phyloP scores from a whole-genome alignment of 1,139 yeast genomes.

The Petasospora fabianii region DNA sequence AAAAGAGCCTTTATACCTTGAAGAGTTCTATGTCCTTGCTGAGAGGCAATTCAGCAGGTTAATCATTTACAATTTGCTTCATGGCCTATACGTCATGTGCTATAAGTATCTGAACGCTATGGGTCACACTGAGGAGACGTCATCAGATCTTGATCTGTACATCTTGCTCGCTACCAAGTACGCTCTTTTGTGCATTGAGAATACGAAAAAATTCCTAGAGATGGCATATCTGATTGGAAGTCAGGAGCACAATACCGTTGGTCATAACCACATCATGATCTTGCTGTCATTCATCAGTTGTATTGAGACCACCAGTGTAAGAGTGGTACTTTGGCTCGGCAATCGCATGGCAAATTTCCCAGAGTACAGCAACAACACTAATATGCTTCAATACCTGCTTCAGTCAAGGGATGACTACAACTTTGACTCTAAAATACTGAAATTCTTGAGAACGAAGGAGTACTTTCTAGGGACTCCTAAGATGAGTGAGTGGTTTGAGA shows the following conservation, averaged over 20 bases:
- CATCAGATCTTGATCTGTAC: background rate
- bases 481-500: background rate
- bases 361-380: background rate
- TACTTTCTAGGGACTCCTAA: background rate
- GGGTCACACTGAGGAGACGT: slow-evolving; percentile 4
- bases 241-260: background rate
- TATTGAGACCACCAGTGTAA: background rate
- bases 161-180: slow-evolving; percentile 4
- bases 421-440: background rate
- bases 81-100: slow-evolving; percentile 2
- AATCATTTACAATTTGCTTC: slow-evolving; percentile 1
- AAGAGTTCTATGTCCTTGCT: background rate
- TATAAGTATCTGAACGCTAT: background rate
- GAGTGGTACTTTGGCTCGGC: background rate
- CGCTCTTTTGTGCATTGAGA: background rate
- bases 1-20: background rate
- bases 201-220: background rate
- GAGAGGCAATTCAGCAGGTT: slow-evolving; percentile 2
- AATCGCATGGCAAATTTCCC: background rate
- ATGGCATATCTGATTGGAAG: background rate
- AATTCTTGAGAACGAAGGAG: background rate
- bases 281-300: background rate
- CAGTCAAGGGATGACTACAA: background rate
- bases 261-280: background rate
- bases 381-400: background rate